These are phyloP conservation scores for Pseudophaeomoniella oleicola DNA, from an alignment of 2,329 filamentous ascomycete genomes.

Conservation along the genomic window DNA sequence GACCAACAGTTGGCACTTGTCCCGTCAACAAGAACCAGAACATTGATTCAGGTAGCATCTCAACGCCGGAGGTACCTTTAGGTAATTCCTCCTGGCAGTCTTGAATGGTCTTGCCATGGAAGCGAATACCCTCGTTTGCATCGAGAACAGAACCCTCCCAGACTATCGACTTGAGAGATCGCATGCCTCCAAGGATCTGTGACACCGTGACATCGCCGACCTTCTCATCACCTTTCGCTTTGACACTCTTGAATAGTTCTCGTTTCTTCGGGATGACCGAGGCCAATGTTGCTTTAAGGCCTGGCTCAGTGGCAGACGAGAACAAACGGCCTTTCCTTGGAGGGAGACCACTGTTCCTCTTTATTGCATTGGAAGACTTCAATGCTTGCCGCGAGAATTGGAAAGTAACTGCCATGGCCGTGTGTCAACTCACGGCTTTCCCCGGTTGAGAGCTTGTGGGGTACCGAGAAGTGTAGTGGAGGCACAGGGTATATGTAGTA, in stretches of 20 bases:
- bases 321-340: conserved; percentile 37
- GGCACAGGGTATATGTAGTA: too few relatives aligned
- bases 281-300: conserved; percentile 76
- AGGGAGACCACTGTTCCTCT: neutral
- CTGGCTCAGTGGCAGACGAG: conserved; percentile 64
- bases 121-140: conserved; percentile 91
- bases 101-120: conserved; percentile 95
- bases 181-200: conserved; percentile 92
- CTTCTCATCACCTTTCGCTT: conserved; percentile 64
- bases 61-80: conserved; percentile 80
- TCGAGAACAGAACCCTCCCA: conserved; percentile 98
- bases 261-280: conserved; percentile 81
- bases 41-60: conserved; percentile 98
- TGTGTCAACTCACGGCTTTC: too few relatives aligned
- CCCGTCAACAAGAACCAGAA: conserved; percentile 97
- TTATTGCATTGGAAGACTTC: too few relatives aligned
- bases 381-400: too few relatives aligned
- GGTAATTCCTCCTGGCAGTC: conserved; percentile 89
- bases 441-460: too few relatives aligned
- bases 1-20: conserved; percentile 67
- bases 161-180: conserved; percentile 92
- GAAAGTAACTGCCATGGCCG: too few relatives aligned
- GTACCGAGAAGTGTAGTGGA: too few relatives aligned
- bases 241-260: conserved; percentile 87
- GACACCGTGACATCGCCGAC: conserved; percentile 89